Conservation (phyloP, 2,329 filamentous ascomycete species). For the Ophiostoma triangulosporum region DNA sequence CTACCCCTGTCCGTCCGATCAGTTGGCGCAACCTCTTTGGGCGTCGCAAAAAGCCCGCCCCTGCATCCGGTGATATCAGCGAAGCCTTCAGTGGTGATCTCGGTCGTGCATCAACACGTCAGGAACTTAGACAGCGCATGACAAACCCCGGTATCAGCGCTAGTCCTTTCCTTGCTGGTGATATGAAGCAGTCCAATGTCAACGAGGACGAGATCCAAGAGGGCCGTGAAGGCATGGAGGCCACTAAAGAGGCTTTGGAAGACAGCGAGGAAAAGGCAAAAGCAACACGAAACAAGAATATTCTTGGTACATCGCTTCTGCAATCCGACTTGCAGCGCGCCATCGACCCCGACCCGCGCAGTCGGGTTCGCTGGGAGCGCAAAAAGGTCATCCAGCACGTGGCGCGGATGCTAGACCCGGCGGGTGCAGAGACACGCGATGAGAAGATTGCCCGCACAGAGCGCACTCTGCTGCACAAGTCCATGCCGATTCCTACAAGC, state of each 20-base stretch:
- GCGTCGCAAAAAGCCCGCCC: conserved; percentile 16
- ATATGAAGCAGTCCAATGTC: conserved; percentile 28
- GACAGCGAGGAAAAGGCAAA: background rate
- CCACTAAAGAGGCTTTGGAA: background rate
- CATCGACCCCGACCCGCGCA: conserved; percentile 62
- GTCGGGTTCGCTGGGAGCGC: conserved; percentile 63
- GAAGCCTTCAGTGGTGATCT: conserved; percentile 15
- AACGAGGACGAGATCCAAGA: conserved; percentile 20
- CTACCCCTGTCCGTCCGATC: conserved; percentile 7
- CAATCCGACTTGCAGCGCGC: conserved; percentile 45
- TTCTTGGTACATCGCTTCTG: conserved; percentile 23
- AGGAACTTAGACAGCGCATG: conserved; percentile 31
- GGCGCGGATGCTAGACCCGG: conserved; percentile 50
- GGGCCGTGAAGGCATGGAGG: conserved; percentile 12
- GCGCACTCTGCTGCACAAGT: conserved; percentile 43
- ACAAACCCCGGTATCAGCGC: conserved; percentile 28
- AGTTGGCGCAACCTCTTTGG: conserved; percentile 13
- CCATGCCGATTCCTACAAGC: conserved; percentile 65
- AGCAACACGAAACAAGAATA: conserved; percentile 1
- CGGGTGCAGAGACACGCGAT: conserved; percentile 35
- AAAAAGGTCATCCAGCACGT: conserved; percentile 73
- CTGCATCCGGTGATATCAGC: background rate
- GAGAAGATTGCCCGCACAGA: conserved; percentile 55
- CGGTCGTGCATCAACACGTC: conserved; percentile 20
- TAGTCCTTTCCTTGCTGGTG: conserved; percentile 51